These are phyloP conservation scores for Boehmeria nivea DNA, from an alignment of 306 rosid species.

Conservation along the genomic window DNA sequence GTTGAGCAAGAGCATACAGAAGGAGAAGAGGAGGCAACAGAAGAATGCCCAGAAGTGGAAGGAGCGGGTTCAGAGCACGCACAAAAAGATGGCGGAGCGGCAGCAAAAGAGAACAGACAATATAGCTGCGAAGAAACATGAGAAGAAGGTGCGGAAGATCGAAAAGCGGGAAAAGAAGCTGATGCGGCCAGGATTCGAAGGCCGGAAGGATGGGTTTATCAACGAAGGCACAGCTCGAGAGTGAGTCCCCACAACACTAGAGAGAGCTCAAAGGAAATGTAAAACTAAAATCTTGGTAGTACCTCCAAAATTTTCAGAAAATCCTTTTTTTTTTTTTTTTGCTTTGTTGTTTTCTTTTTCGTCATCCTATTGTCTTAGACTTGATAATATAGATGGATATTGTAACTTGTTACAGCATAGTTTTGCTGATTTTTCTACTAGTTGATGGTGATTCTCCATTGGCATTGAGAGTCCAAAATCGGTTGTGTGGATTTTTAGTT, in stretches of 20 bases:
- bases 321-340: background rate
- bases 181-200: conserved; percentile 84
- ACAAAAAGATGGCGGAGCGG: conserved; percentile 63
- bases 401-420: background rate
- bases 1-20: conserved; percentile 46
- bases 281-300: too few species aligned
- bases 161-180: conserved; percentile 90
- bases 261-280: background rate
- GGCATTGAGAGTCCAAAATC: too few species aligned
- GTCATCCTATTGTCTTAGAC: background rate
- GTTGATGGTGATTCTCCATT: background rate
- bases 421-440: background rate
- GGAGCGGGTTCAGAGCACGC: conserved; percentile 57
- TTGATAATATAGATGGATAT: background rate
- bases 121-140: conserved; percentile 50
- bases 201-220: conserved; percentile 73
- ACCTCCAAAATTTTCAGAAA: too few species aligned
- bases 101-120: conserved; percentile 72
- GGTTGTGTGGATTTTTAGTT: too few species aligned
- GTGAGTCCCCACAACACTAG: background rate
- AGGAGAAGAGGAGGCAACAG: conserved; percentile 64
- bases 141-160: conserved; percentile 64
- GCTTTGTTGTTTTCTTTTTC: too few species aligned
- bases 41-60: conserved; percentile 75
- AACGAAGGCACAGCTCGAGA: conserved; percentile 25